Conservation (phyloP, 2,329 filamentous ascomycete species). For the Zarea fungicola region DNA sequence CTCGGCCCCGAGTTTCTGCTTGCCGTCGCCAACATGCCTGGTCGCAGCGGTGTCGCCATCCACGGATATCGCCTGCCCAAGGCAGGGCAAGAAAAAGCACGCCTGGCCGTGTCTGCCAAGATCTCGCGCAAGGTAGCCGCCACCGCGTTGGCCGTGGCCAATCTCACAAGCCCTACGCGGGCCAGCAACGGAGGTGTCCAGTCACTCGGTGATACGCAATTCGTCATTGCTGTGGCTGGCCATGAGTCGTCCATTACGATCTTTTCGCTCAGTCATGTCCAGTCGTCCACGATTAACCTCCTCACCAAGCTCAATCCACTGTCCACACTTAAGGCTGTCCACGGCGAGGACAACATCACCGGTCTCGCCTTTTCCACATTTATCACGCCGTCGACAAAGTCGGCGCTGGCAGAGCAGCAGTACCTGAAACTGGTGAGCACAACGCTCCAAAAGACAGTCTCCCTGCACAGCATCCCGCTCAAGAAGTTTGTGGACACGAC, state of each 20-base stretch:
- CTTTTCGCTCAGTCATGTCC: constrained; percentile 68
- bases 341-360: constrained; percentile 52
- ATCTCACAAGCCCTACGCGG: constrained; percentile 53
- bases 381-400: constrained; percentile 26
- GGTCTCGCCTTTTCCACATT: constrained; percentile 55
- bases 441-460: constrained; percentile 72
- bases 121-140: constrained; percentile 67
- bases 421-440: constrained; percentile 72
- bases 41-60: constrained; percentile 51
- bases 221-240: constrained; percentile 73
- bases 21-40: constrained; percentile 54
- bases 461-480: constrained; percentile 74
- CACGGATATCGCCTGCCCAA: constrained; percentile 51
- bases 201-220: constrained; percentile 61
- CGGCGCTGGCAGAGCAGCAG: constrained; percentile 18
- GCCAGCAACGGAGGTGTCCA: constrained; percentile 28
- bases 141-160: constrained; percentile 70
- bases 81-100: constrained; percentile 33
- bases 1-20: constrained; percentile 53
- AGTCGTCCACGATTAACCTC: constrained; percentile 41
- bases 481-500: constrained; percentile 36
- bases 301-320: constrained; percentile 49
- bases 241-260: constrained; percentile 75
- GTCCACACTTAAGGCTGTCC: constrained; percentile 47
- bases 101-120: constrained; percentile 46